These are phyloP conservation scores for Scutellaria barbata DNA, from an alignment of 257 asterid species.

Conservation along the genomic window DNA sequence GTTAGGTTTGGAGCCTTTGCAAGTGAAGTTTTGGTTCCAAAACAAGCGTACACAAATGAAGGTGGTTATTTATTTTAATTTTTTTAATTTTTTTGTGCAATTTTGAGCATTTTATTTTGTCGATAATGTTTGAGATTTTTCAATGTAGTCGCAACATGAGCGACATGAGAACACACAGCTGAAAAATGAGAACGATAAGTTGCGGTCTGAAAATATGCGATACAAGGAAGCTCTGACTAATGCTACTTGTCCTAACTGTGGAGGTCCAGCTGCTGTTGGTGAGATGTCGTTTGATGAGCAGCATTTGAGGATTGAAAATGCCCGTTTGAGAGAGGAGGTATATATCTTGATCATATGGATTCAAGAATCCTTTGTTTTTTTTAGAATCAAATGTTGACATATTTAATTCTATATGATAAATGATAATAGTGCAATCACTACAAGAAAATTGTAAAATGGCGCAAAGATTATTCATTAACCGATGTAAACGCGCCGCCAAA, in stretches of 20 bases:
- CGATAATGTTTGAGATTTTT: background rate
- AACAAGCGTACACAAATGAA: slow-evolving; percentile 93
- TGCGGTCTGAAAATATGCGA: slow-evolving; percentile 63
- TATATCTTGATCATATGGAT: background rate
- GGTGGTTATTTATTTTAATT: slow-evolving; percentile 33
- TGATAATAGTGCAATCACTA: too few relatives aligned
- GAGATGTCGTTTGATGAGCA: slow-evolving; percentile 79
- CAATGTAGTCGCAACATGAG: slow-evolving; percentile 67
- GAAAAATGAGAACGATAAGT: slow-evolving; percentile 68
- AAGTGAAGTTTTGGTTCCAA: slow-evolving; percentile 94
- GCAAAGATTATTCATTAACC: too few relatives aligned
- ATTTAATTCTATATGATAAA: too few relatives aligned
- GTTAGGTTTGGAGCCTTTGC: slow-evolving; percentile 76
- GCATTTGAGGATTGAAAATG: slow-evolving; percentile 73
- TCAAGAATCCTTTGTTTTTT: too few relatives aligned
- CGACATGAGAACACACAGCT: slow-evolving; percentile 66
- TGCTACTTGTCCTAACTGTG: slow-evolving; percentile 70
- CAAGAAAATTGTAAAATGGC: too few relatives aligned
- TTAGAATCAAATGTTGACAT: too few relatives aligned
- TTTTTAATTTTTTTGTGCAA: background rate
- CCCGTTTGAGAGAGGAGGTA: slow-evolving; percentile 79
- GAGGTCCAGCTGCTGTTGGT: slow-evolving; percentile 73
- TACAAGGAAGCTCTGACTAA: slow-evolving; percentile 69
- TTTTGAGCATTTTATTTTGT: background rate
- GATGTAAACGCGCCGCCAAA: too few relatives aligned